phyloP scores from a whole-genome alignment of 768 basidiomycete genomes.

The Tephrocybe rancida region DNA sequence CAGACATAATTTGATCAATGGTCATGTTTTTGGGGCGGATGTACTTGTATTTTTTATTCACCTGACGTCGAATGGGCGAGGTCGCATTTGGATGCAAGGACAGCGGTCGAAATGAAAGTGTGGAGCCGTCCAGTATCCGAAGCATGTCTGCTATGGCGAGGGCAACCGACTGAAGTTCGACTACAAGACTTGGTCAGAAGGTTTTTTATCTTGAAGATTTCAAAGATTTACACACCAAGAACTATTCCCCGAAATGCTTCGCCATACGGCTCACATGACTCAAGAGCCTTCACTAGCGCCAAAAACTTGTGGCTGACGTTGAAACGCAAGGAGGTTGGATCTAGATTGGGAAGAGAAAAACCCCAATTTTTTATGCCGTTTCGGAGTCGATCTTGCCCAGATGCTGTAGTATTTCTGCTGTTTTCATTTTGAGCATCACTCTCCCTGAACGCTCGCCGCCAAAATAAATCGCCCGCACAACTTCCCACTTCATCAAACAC shows the following conservation, averaged over 20 bases:
- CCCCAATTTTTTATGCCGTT: slow-evolving; percentile 59
- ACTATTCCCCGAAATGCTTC: slow-evolving; percentile 67
- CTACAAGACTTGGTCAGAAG: slow-evolving; percentile 34
- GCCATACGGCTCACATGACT: slow-evolving; percentile 52
- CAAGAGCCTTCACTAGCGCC: slow-evolving; percentile 60
- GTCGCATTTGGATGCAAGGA: slow-evolving; percentile 41
- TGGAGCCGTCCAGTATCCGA: slow-evolving; percentile 49
- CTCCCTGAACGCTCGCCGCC: slow-evolving; percentile 55
- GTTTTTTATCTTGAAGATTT: not conserved
- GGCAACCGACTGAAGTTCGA: slow-evolving; percentile 56
- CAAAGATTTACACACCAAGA: slow-evolving; percentile 47
- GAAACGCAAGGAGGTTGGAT: slow-evolving; percentile 55
- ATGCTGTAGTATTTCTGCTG: slow-evolving; percentile 28
- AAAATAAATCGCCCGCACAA: slow-evolving; percentile 72
- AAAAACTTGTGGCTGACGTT: slow-evolving; percentile 74
- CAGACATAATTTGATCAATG: slow-evolving; percentile 15
- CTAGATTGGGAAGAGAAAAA: slow-evolving; percentile 65
- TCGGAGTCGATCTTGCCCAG: slow-evolving; percentile 27
- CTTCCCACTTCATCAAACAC: slow-evolving; percentile 59
- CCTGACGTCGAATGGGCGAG: slow-evolving; percentile 19
- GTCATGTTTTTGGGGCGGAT: not conserved
- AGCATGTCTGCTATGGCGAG: slow-evolving; percentile 60
- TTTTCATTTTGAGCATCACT: slow-evolving; percentile 40
- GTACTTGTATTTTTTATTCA: slow-evolving; percentile 10
- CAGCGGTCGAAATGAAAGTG: slow-evolving; percentile 58